Base-by-base conservation (phyloP, 1,139 yeast genomes). In the Hansenula lynferdii region DNA sequence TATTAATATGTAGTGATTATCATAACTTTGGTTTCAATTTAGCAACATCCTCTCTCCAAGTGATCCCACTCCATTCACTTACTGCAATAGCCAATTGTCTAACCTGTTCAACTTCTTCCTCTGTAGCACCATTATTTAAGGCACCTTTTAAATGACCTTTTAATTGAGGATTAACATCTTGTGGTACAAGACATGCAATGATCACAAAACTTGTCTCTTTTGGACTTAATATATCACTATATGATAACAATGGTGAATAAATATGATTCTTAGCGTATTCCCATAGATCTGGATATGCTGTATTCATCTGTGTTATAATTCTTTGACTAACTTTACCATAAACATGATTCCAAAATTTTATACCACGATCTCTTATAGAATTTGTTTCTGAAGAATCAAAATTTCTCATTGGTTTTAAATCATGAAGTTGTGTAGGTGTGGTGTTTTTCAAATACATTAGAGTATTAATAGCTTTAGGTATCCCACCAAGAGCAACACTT, bases 91-190 rank as follows among this genome's bases (percentile, higher is more conserved):
- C 80, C 65, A 89, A 55, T 16, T 63, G 65, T 40, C 95, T 67
- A 17, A 78, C 72, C 6, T 76, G 77, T 41, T 68, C 67, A 35
- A 87, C 68, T 45, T 84, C 85, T 36, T 80, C 85, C 32, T 59
- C 57, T 4, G 85, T 67, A 9, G 85, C 85, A 0, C 96, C 96
- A 29, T 80, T 75, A 53, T 87, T 87, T 39, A 80, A 43, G 0
- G 96, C 96, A 0, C 97, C 97, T 54, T 72, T 77, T 44, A 89
- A 69, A 57, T 89, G 97, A 0, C 97, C 97, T 61, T 86, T 86
- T 48, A 89, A 69, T 55, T 89, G 96, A 0, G 96, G 96, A 50
- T 85, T 86, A n/a, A 89, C 96, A 58, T 89, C 95, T 57, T 86
- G 96, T 0, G 97, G 97, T 12, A 89, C 80, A 51, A 90, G 70